These are phyloP conservation scores for Colletotrichum lupini DNA, from an alignment of 2,329 filamentous ascomycete species.

Conservation along the genomic window DNA sequence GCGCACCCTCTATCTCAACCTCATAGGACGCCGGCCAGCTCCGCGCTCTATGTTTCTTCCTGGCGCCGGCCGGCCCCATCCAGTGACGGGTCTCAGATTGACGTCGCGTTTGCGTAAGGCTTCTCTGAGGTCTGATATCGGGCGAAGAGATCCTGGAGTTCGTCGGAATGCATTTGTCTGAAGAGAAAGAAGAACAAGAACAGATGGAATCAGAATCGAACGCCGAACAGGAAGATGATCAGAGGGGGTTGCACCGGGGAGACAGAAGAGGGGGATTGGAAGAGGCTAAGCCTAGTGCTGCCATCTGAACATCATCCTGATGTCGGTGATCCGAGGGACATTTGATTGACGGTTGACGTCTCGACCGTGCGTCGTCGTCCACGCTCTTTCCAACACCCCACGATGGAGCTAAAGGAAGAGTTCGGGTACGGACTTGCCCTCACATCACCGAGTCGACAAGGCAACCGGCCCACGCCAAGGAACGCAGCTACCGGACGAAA, in stretches of 20 bases:
- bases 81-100: constrained; percentile 5
- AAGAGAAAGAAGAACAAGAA: not conserved
- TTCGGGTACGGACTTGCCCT: constrained; percentile 32
- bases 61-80: not conserved
- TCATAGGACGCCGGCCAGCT: constrained; percentile 9
- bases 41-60: not conserved
- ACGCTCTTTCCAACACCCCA: constrained; percentile 4
- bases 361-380: constrained; percentile 19
- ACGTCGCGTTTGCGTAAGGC: constrained; percentile 19
- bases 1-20: not conserved
- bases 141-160: not conserved
- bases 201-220: not conserved
- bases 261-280: not conserved
- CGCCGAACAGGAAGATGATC: not conserved
- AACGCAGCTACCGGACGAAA: constrained; percentile 22
- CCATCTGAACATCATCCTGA: constrained; percentile 27
- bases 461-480: constrained; percentile 19
- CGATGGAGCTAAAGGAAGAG: not conserved
- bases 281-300: constrained; percentile 14
- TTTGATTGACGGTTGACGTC: constrained; percentile 24
- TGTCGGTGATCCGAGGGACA: constrained; percentile 28
- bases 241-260: not conserved
- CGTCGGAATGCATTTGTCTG: not conserved
- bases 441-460: constrained; percentile 26
- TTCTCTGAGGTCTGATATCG: not conserved